Evolutionary conservation across 2,329 filamentous ascomycete genomes (phyloP), one percentile per base, ranked within the genome.

Genomic region (Stagonosporopsis tanaceti): DNA sequence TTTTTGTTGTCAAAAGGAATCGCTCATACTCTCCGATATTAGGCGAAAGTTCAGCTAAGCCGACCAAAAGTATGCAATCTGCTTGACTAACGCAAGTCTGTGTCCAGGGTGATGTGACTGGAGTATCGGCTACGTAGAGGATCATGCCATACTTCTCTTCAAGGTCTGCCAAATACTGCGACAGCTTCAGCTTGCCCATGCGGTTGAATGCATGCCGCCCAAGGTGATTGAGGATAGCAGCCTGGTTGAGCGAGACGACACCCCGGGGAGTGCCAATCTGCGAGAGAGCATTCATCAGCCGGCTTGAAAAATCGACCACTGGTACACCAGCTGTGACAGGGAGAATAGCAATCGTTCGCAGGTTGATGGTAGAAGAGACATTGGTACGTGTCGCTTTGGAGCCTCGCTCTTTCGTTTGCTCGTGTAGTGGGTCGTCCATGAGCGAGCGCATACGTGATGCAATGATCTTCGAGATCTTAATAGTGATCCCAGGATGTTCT

Each of bases 391-490:
- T 78, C 12, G 84, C 83, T 8, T 82, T 80, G n/a, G 80, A 79
- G 5, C 83, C 81, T 42, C 80, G 80, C 50, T 94, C 90, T 57
- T 87, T 87, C 8, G 84, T 82, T 50, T 87, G 82, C 37, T 89
- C 84, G 34, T 87, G 84, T 15, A 91, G 79, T 1, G 92, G 91
- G 67, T 93, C 89, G 66, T 98, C 92, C 20, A 98, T 87, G 37
- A 97, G 79, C 39, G 91, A 86, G 59, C 94, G 85, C 95, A 99
- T 98, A 3, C 95, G 88, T 34, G 93, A 93, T 0, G 95, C 95
- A 68, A 99, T 97, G 66, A 99, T 95, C 76, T 98, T 99, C 1
- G 95, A 98, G 27, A 99, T 96, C 77, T 98, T 97, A 76, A 99
- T 98, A 0, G 95, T 98, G 70, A 99, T 99, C 40, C 93, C 96